Evolutionary conservation across 352 stramenopile species (phyloP), one percentile per base, ranked within the genome.

Genomic region (Elongisporangium undulatum): DNA sequence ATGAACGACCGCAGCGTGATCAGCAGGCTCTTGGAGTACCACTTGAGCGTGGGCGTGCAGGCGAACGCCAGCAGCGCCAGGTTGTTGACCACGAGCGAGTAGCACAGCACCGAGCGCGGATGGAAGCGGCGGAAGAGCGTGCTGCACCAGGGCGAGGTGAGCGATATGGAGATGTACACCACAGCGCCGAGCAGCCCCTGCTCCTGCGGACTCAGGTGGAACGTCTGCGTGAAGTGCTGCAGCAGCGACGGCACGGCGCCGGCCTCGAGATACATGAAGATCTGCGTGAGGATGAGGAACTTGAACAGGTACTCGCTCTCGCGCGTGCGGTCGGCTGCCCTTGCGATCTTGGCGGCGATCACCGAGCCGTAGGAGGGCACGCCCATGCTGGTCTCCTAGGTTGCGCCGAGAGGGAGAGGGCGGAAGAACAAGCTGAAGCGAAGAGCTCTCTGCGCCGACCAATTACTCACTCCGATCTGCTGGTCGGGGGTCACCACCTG

Each of bases 261-360:
- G 5, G 87, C 87, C 62, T 95, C 87, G 39, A 94, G 69, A 63
- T 95, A 95, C 74, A 95, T 90, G 65, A 82, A 91, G 29, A 94
- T 79, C 62, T 96, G 86, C 39, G 78, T 82, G 53, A 94, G 73
- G 58, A 96, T 77, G 23, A 96, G 70, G 61, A 82, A 96, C 59
- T 92, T 90, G 73, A 96, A 96, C 5, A 95, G 72, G 59, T 92
- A 89, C 41, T 86, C 80, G 54, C 66, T 72, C 49, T 53, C 48
- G 57, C 17, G 53, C 23, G 34, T 39, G 53, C 29, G n/a, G 56
- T 66, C 29, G 64, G 61, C 29, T 58, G 61, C n/a, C 68, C 24
- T 16, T 61, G 64, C 1, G 58, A 70, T 38, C 50, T 55, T 8
- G 62, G 61, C 23, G 53, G 67, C 15, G 55, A 62, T 61, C 41